phyloP scores from a whole-genome alignment of 371 early-diverging fungal species.

The Mortierella sp. region DNA sequence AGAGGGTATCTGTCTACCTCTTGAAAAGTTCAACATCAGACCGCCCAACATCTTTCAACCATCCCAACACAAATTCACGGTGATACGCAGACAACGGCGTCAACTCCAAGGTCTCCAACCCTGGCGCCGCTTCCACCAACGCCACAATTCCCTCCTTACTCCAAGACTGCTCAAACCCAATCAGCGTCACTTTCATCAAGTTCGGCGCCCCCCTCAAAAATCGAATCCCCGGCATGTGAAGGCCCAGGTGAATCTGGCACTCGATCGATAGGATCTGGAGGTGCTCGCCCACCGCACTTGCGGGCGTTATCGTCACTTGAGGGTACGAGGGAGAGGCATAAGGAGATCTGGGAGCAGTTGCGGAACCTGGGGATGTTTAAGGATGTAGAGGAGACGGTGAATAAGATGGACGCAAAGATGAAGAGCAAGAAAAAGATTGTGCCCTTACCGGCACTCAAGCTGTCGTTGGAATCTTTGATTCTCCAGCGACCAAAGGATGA shows the following conservation, averaged over 20 bases:
- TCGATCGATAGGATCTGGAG: background rate
- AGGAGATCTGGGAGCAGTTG: background rate
- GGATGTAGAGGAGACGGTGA: background rate
- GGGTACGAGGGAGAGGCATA: background rate
- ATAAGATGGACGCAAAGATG: background rate
- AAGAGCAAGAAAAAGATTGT: background rate
- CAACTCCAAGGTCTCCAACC: background rate
- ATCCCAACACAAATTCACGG: background rate
- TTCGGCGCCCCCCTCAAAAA: background rate
- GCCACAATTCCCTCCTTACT: background rate
- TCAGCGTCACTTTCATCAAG: background rate
- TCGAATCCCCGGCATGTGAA: background rate
- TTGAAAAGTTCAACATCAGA: background rate
- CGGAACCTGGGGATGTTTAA: background rate
- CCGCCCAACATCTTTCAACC: background rate
- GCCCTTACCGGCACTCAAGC: background rate
- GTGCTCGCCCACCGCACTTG: background rate
- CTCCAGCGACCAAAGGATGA: background rate
- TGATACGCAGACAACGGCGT: background rate
- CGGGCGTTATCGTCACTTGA: background rate
- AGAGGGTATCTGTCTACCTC: no score
- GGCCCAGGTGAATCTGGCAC: background rate
- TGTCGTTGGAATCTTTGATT: background rate
- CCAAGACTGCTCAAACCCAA: background rate
- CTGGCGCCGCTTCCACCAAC: background rate